Percentiles rank a stretch among this genome's conserved stretches.
These are phyloP conservation scores for Prototheca wickerhamii DNA, from an alignment of 163 green algal genomes.

Conservation along the genomic window DNA sequence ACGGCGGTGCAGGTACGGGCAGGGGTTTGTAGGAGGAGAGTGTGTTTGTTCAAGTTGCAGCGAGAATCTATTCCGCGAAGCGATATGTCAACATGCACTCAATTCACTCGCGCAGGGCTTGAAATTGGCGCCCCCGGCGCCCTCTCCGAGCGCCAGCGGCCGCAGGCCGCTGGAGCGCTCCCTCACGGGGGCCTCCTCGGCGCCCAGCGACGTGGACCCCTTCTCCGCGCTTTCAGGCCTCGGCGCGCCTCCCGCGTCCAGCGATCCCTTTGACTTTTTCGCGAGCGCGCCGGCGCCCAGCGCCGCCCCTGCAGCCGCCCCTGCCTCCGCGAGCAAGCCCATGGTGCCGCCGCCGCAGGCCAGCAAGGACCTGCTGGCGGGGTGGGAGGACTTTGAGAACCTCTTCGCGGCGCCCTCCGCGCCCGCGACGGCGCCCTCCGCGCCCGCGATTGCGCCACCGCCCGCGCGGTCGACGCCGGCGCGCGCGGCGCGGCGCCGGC, in stretches of 20 bases:
- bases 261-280: background rate
- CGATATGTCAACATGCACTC: background rate
- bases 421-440: background rate
- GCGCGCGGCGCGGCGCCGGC: background rate
- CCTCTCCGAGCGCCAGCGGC: too few species aligned
- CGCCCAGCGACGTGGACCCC: too few species aligned
- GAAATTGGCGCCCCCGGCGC: too few species aligned
- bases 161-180: too few species aligned
- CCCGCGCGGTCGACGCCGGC: background rate
- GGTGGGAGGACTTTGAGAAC: slow-evolving; percentile 24
- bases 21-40: background rate
- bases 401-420: slow-evolving; percentile 1
- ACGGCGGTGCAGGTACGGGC: background rate
- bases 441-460: background rate
- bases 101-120: too few species aligned
- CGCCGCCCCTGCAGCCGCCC: background rate
- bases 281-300: background rate
- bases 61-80: background rate
- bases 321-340: background rate
- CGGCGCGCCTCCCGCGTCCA: too few species aligned
- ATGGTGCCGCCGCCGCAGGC: background rate
- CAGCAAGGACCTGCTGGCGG: slow-evolving; percentile 12
- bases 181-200: too few species aligned
- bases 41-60: background rate
- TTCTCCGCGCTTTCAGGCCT: background rate